Evolutionary conservation across 2,329 filamentous ascomycete species (phyloP), one percentile per base, ranked within the genome.

Genomic region (Boeremia lycopersici): DNA sequence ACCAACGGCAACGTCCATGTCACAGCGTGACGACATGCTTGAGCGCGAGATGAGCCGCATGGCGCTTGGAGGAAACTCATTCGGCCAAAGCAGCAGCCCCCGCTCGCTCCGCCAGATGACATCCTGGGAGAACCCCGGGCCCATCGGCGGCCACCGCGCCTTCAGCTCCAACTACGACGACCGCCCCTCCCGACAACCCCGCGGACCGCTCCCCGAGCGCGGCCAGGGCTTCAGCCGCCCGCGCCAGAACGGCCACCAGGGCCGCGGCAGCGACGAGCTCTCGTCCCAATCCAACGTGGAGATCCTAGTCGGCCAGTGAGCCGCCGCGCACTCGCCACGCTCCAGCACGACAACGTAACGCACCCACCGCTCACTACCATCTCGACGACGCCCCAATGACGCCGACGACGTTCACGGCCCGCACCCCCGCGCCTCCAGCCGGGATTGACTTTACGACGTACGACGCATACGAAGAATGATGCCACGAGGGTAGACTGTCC

Each of bases 1-100:
- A 3, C 85, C 85, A 11, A 86, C 83, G 11, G 79, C 80, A 11
- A 80, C 79, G 12, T 73, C 72, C 38, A 76, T 71, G 79, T 68
- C 75, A 62, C 80, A 81, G 66, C 81, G 82, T 51, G 82, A 85
- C 55, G 85, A 87, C 56, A 78, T 85, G 61, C 76, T 89, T 33
- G 84, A 88, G 65, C 86, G 87, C 65, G 86, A 85, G 53, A 79
- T 90, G 57, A 79, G 80, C 54, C 82, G 81, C 60, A 81, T 89
- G 75, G 83, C 79, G 49, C 76, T 89, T 33, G 54, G 53, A 23
- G 82, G 82, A 19, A 33, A 50, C 29, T 72, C 70, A 15, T 81
- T 79, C 61, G 78, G 74, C 3, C 72, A 79, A 61, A 67, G 61
- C 39, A 78, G 79, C 57, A 86, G 84, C 75, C 84, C 84, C n/a